A percentile compares a stretch with the other conserved stretches of the same genome.
phyloP scores from a whole-genome alignment of 140 eudicot genomes.

The Bidens hawaiensis region DNA sequence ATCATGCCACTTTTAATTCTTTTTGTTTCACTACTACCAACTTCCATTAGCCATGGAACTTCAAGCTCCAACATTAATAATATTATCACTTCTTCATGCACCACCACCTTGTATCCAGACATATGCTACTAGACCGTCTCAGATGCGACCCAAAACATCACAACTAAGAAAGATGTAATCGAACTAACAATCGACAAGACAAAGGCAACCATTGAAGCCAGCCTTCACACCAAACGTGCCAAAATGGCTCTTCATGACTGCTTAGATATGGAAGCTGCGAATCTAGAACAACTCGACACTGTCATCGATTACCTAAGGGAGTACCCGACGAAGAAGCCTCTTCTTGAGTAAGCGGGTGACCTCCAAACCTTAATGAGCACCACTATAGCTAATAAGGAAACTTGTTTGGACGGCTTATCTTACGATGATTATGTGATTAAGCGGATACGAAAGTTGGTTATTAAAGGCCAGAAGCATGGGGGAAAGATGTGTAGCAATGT shows the following conservation, averaged over 20 bases:
- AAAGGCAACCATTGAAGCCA: conserved; percentile 19
- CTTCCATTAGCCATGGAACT: conserved; percentile 2
- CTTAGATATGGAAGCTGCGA: conserved; percentile 20
- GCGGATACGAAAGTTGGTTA: neutral
- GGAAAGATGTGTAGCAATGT: conserved; percentile 32
- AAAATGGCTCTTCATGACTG: conserved; percentile 23
- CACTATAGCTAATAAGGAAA: conserved; percentile 27
- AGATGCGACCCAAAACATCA: neutral
- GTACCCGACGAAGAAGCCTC: conserved; percentile 14
- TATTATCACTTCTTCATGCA: conserved; percentile 18
- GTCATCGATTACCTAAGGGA: conserved; percentile 6
- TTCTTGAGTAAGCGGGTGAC: conserved; percentile 16
- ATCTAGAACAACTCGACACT: conserved; percentile 20
- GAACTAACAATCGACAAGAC: conserved; percentile 17
- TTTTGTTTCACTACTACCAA: neutral
- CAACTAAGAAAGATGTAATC: conserved; percentile 20
- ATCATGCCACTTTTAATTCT: neutral
- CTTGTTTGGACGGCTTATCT: conserved; percentile 26
- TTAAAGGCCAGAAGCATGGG: conserved; percentile 17
- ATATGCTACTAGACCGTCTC: conserved; percentile 25
- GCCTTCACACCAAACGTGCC: conserved; percentile 2
- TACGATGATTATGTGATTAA: neutral
- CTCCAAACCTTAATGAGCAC: conserved; percentile 34
- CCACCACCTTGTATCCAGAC: conserved; percentile 22
- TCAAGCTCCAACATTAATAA: too few relatives aligned